Evolutionary conservation across 495 filamentous ascomycete species (phyloP), one percentile per base, ranked within the genome.

Genomic region (Acidomyces sp.): DNA sequence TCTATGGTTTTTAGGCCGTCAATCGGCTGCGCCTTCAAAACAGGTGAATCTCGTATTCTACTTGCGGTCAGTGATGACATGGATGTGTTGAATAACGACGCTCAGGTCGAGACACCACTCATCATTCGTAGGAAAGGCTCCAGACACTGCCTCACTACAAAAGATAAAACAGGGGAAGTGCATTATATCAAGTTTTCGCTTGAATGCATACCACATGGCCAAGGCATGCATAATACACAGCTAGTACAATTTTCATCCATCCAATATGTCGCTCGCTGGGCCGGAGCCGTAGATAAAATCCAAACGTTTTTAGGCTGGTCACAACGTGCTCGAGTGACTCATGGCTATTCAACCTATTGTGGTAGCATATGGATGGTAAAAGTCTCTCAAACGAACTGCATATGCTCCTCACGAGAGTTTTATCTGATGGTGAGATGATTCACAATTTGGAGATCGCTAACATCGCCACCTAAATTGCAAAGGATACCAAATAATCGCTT

Each of bases 171-270:
- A 20, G 13, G 18, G 24, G 43, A 45, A 12, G 20, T 40, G 11
- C 42, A 22, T 1, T 24, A 44, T 3, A 38, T 33, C 12, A 55
- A 51, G 27, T 49, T 56, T 3, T 53, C 55, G 4, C 51, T 61
- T 2, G 48, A 58, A 32, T 49, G 49, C 10, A 42, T 49, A 12
- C 55, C 55, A n/a, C 25, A 21, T 6, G 37, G 26, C 4, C 49
- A 40, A 29, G 39, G 28, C 4, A 47, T 41, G 37, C 54, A 59
- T 6, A 36, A 53, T 36, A n/a, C n/a, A n/a, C n/a, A n/a, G n/a
- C n/a, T 12, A 5, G 35, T 7, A 12, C 33, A 11, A 37, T 18
- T 6, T 30, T 25, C 15, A 17, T 23, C 4, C 13, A 16, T 1
- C 26, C 30, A 7, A 25, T 42, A 1, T 18, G n/a, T n/a, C n/a